Base-by-base conservation (phyloP, 2,329 filamentous ascomycete species). In the Didymellaceae sp. region DNA sequence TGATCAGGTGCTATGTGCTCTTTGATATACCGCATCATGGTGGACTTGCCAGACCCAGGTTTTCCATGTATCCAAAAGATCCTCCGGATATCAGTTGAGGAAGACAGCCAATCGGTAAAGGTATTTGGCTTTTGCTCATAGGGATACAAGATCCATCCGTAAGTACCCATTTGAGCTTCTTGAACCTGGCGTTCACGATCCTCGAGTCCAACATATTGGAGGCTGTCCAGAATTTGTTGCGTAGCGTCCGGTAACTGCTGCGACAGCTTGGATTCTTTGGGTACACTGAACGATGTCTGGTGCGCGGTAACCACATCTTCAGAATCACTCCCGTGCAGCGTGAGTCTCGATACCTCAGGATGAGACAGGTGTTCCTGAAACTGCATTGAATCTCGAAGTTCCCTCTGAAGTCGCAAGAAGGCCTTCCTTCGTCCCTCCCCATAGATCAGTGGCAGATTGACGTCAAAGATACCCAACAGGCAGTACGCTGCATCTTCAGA, bases 81-180 rank as follows among this genome's bases (percentile, higher is more conserved):
- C 7, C 47, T 24, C 13, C 30, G 3, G 4, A 75, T 63, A 5
- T 67, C 47, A 0, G 65, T 59, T 5, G 28, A 11, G 0, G 47
- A 45, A 34, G 75, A 57, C 16, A 73, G 60, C 77, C 75, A 79
- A 4, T 64, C 51, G 7, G 47, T 35, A 41, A 74, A 78, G 39
- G 71, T 50, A 0, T 55, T 5, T 3, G 7, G n/a, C 7, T 33
- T 13, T 17, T 18, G 9, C 3, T 17, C 14, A n/a, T 18, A 5
- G 43, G 24, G 24, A 7, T 40, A 24, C 1, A 75, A 51, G 0
- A 79, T 60, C 77, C 76, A 79, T 39, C 61, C 51, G 47, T 46
- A 55, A 1, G 76, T 76, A 14, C 61, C 65, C 0, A 48, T 45
- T 47, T 77, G 60, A 1, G 76, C 74, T 0, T 63, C 51, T 26